phyloP scores from a whole-genome alignment of 306 rosid species.

The Oxytropis ochrocephala region DNA sequence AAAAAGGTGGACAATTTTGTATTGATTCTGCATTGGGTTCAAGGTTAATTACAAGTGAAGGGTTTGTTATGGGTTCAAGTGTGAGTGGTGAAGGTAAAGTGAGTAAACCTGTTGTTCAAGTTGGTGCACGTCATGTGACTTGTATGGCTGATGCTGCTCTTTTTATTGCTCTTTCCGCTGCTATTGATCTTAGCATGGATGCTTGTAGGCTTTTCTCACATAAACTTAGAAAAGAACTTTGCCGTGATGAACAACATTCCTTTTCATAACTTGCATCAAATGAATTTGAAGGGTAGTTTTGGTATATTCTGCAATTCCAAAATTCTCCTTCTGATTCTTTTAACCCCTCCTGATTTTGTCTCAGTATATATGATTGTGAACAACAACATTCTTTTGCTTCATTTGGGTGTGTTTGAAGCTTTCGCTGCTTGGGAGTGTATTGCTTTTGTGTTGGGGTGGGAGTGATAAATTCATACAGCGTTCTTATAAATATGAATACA shows the following conservation, averaged over 20 bases:
- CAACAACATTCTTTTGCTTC: conserved; percentile 13
- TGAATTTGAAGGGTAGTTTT: background rate
- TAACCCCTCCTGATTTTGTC: conserved; percentile 10
- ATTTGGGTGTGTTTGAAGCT: conserved; percentile 12
- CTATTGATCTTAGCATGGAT: conserved; percentile 87
- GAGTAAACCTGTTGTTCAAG: conserved; percentile 71
- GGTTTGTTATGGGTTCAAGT: conserved; percentile 75
- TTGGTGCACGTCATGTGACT: conserved; percentile 65
- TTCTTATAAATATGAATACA: conserved; percentile 11
- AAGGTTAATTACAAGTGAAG: conserved; percentile 39
- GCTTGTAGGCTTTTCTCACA: conserved; percentile 73
- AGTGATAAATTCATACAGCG: conserved; percentile 10
- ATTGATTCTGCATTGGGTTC: conserved; percentile 47
- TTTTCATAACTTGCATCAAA: background rate
- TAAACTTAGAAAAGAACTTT: conserved; percentile 71
- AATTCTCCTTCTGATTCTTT: background rate
- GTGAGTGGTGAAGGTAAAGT: conserved; percentile 81
- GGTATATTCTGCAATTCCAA: background rate
- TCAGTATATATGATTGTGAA: background rate
- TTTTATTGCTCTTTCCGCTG: conserved; percentile 67
- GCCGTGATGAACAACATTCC: conserved; percentile 45
- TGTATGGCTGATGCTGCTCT: conserved; percentile 84
- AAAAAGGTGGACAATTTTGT: conserved; percentile 71
- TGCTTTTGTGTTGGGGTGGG: conserved; percentile 3
- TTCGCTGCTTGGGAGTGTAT: conserved; percentile 5